Evolutionary conservation across 495 filamentous ascomycete genomes (phyloP).

Genomic region (Podospora bellae-mahoneyi): DNA sequence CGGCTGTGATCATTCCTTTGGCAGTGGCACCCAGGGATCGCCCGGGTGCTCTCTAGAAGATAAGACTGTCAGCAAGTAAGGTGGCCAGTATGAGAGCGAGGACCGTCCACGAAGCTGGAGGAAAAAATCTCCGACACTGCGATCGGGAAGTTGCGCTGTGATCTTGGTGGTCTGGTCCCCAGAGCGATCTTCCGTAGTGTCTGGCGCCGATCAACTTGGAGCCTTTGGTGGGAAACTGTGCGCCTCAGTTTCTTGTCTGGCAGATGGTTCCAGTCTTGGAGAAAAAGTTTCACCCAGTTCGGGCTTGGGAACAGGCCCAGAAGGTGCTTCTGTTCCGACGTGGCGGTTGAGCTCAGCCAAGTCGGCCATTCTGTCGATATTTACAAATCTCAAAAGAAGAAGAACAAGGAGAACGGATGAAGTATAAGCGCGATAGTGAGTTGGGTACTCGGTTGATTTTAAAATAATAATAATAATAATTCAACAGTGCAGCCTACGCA

Average conservation of each 20-base stretch:
- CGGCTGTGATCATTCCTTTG: neutral
- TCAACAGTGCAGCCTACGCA: neutral
- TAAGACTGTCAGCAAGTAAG: neutral
- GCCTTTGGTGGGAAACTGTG: neutral
- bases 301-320: constrained; percentile 11
- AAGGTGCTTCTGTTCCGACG: constrained; percentile 10
- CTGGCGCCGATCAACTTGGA: neutral
- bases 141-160: neutral
- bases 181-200: neutral
- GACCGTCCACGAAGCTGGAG: neutral
- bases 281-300: constrained; percentile 7
- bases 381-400: neutral
- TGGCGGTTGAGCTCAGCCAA: constrained; percentile 14
- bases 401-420: neutral
- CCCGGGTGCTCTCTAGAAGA: neutral
- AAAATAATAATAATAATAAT: no score
- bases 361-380: neutral
- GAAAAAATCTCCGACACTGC: neutral
- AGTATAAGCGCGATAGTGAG: no score
- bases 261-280: constrained; percentile 6
- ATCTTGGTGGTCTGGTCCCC: neutral
- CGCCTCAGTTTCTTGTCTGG: neutral
- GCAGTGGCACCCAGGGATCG: neutral
- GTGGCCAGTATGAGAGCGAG: no score
- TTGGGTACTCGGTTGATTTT: no score